Base-by-base conservation (phyloP, 164 flowering plant species). In the Buxus sempervirens region DNA sequence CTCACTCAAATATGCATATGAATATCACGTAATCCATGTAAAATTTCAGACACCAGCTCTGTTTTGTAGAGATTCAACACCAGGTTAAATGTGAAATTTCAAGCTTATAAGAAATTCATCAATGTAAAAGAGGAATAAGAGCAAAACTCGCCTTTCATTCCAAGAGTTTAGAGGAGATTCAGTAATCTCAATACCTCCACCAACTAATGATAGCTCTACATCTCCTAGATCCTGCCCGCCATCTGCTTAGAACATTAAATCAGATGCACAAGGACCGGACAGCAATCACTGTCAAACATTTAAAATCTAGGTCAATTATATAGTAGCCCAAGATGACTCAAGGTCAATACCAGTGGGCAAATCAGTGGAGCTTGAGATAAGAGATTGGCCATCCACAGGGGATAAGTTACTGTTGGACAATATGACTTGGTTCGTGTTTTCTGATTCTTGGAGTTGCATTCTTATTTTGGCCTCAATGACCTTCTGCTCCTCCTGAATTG, bases 391-490 rank as follows among this genome's bases (percentile, higher is more conserved):
- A 66, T 62, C 76, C 26, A 53, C 64, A 23, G 41, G 54, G 54
- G 65, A 63, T 21, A 62, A 32, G 66, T 66, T 54, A 26, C 22
- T 62, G 26, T 65, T 51, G 9, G 49, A 56, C 9, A 61, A 28
- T 9, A 32, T 57, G 56, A 62, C 62, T 56, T 64, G 68, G 42
- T 74, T 55, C n/a, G 28, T 20, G 18, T 65, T 58, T 65, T 76
- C 73, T 57, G 71, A 71, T 65, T 78, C 81, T 66, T 63, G 62
- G 20, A 14, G 25, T 56, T 49, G 77, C 73, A 76, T 79, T 71
- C 82, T 76, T 57, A 73, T 76, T 73, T 79, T 76, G 28, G 79
- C 82, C 67, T 76, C 79, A 32, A 76, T 73, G 25, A 79, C 75
- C 70, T 71, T 76, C 53, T 79, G 82, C 22, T 79, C 82, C 76